Percentiles rank a stretch among this genome's conserved stretches.
phyloP scores from a whole-genome alignment of 2,329 filamentous ascomycete species.

The Diplodia mutila region DNA sequence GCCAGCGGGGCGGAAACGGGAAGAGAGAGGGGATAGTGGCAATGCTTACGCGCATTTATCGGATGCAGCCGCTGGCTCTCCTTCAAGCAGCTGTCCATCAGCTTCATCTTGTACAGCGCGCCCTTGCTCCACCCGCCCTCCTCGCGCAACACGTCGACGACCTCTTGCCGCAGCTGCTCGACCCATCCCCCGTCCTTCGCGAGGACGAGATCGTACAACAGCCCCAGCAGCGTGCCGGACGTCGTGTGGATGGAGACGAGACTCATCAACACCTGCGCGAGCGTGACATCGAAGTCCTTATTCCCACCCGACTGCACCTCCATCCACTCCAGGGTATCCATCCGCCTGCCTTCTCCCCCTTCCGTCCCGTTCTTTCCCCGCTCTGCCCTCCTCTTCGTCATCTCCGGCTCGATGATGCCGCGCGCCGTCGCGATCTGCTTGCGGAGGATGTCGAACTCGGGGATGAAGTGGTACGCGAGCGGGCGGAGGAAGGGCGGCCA shows the following conservation, averaged over 20 bases:
- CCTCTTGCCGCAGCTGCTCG: slow-evolving; percentile 26
- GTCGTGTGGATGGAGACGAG: slow-evolving; percentile 7
- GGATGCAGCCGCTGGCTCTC: slow-evolving; percentile 39
- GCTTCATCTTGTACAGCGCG: slow-evolving; percentile 40
- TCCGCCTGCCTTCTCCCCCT: not conserved
- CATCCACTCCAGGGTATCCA: not conserved
- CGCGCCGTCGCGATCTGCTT: not conserved
- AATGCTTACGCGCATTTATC: not conserved
- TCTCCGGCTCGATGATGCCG: not conserved
- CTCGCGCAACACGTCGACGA: slow-evolving; percentile 11
- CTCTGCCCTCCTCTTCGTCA: not conserved
- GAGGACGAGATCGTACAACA: slow-evolving; percentile 2
- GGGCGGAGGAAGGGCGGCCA: slow-evolving; percentile 42
- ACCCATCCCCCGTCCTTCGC: slow-evolving; percentile 26
- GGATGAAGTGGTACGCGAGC: not conserved
- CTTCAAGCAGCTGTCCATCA: slow-evolving; percentile 49
- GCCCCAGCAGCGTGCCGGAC: not conserved
- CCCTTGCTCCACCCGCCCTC: not conserved
- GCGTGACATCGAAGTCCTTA: not conserved
- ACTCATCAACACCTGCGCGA: not conserved
- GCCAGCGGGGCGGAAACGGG: slow-evolving; percentile 31
- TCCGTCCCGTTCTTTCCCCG: not conserved
- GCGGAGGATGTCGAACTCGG: not conserved
- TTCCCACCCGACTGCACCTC: not conserved
- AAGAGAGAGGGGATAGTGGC: too few relatives aligned